Percentiles rank a stretch among this genome's conserved stretches.
Conservation (phyloP, 768 basidiomycete species). For the Coprinopsis sp. region DNA sequence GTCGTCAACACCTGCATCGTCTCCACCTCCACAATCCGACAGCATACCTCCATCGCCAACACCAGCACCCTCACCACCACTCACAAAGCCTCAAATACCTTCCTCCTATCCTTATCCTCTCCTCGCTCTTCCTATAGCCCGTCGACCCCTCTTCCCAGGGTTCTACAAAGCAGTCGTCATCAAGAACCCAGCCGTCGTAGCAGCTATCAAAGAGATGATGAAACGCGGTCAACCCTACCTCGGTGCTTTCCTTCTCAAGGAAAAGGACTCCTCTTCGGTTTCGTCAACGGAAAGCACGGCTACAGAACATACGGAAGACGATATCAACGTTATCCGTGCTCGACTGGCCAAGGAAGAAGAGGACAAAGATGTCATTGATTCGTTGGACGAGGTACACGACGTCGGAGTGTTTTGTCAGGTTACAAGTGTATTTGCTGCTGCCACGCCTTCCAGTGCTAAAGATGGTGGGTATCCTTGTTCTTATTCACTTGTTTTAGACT, state of each 20-base stretch:
- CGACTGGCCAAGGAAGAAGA: constrained; percentile 47
- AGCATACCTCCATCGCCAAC: no score
- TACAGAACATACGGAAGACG: neutral
- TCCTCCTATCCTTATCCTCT: constrained; percentile 85
- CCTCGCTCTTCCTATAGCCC: constrained; percentile 90
- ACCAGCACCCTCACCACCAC: no score
- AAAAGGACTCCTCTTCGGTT: constrained; percentile 24
- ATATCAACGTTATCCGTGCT: neutral
- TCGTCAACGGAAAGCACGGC: neutral
- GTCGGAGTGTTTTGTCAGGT: constrained; percentile 98
- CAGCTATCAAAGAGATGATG: constrained; percentile 95
- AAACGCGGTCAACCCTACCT: constrained; percentile 95
- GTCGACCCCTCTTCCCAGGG: constrained; percentile 92
- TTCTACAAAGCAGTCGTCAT: constrained; percentile 98
- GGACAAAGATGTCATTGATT: constrained; percentile 90
- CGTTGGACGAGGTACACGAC: constrained; percentile 79
- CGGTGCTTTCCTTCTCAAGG: constrained; percentile 94
- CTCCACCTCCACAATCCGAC: no score
- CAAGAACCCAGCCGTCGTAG: constrained; percentile 84
- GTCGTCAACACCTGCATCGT: no score
- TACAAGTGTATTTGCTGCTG: constrained; percentile 81
- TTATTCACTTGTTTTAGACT: no score
- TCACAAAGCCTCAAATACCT: constrained; percentile 84
- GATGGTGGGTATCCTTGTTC: neutral
- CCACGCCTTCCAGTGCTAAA: constrained; percentile 7